Percentiles rank a stretch among this genome's conserved stretches.
These are phyloP conservation scores for Entomophthora muscae DNA, from an alignment of 371 early-diverging fungal species.

Conservation along the genomic window DNA sequence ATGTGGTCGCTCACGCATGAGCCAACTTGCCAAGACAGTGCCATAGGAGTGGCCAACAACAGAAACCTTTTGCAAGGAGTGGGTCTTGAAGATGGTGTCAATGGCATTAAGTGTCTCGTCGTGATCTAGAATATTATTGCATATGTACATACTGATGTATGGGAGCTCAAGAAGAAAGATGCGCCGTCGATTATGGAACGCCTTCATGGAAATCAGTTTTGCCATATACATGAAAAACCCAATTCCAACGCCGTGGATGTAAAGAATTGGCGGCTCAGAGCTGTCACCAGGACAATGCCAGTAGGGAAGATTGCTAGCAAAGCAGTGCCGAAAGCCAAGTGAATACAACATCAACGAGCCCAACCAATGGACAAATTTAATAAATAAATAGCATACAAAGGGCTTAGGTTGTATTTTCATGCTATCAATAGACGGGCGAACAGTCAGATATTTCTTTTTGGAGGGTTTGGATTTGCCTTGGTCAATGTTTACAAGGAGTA, in stretches of 20 bases:
- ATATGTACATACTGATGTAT: neutral
- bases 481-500: neutral
- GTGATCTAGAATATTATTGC: neutral
- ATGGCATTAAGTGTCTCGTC: neutral
- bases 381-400: neutral
- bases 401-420: neutral
- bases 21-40: neutral
- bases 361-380: neutral
- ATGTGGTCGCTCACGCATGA: neutral
- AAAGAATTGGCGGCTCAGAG: neutral
- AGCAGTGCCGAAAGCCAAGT: neutral
- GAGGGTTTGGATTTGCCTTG: neutral
- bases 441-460: neutral
- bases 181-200: neutral
- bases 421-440: neutral
- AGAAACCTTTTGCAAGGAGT: neutral
- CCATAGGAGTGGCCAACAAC: slow-evolving; percentile 1
- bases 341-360: neutral
- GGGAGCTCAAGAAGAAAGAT: neutral
- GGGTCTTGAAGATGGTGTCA: neutral
- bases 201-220: neutral
- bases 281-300: neutral
- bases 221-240: neutral
- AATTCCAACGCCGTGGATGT: slow-evolving; percentile 1
- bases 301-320: neutral